phyloP scores from a whole-genome alignment of 2,329 filamentous ascomycete species.

The Hawksworthiomyces lignivorus region DNA sequence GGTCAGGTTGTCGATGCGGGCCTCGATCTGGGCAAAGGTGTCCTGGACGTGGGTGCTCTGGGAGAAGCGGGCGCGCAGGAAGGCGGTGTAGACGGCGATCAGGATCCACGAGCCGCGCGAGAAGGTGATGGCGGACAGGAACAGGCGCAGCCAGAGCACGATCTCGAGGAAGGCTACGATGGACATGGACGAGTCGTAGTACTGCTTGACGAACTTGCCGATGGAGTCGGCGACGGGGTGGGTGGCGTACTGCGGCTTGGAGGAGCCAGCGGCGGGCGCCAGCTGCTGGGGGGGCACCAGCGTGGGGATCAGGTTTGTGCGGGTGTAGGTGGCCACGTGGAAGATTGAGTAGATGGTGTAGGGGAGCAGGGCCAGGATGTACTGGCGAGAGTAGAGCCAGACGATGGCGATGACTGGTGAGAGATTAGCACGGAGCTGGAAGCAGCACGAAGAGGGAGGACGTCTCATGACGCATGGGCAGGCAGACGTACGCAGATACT shows the following conservation, averaged over 20 bases:
- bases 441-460: not conserved
- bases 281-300: slow-evolving; percentile 59
- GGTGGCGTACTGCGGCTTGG: slow-evolving; percentile 47
- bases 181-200: slow-evolving; percentile 95
- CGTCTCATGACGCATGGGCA: not conserved
- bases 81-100: slow-evolving; percentile 76
- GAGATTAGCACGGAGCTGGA: slow-evolving; percentile 11
- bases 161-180: slow-evolving; percentile 87
- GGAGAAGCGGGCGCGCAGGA: slow-evolving; percentile 81
- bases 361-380: slow-evolving; percentile 82
- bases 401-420: slow-evolving; percentile 80
- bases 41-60: slow-evolving; percentile 92
- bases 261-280: slow-evolving; percentile 45
- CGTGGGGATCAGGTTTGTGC: slow-evolving; percentile 85
- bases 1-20: slow-evolving; percentile 71
- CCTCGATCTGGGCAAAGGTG: slow-evolving; percentile 63
- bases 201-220: slow-evolving; percentile 90
- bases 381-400: slow-evolving; percentile 88
- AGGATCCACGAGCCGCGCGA: slow-evolving; percentile 87
- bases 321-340: slow-evolving; percentile 94
- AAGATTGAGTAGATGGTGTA: slow-evolving; percentile 97
- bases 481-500: slow-evolving; percentile 73
- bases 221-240: slow-evolving; percentile 72
- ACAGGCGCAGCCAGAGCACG: slow-evolving; percentile 72
- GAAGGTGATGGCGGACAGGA: slow-evolving; percentile 78